phyloP scores from a whole-genome alignment of 192 early-diverging fungal genomes.

The Linnemannia elongata region DNA sequence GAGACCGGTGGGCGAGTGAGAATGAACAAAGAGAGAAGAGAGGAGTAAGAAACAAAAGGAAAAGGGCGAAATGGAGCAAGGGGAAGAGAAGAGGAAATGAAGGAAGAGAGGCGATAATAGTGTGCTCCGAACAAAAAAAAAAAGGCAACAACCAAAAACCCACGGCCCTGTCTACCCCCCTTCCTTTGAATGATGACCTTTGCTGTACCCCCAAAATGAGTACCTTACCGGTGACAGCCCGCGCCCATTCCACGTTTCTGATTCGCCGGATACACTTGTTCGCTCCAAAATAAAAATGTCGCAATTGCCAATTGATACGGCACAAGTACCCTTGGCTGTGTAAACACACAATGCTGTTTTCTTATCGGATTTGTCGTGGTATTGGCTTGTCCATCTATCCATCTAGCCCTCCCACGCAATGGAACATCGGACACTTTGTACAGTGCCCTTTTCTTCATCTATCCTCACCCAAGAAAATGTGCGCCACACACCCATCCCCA shows the following conservation, averaged over 20 bases:
- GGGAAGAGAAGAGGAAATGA: neutral
- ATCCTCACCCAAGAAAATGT: neutral
- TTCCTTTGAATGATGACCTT: neutral
- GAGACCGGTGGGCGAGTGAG: neutral
- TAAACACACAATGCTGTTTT: neutral
- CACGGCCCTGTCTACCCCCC: neutral
- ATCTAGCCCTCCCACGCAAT: neutral
- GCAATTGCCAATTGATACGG: neutral
- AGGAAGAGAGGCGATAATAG: neutral
- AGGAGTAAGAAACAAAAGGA: neutral
- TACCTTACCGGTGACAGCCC: constrained; percentile 49
- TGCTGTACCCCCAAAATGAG: constrained; percentile 37
- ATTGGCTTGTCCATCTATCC: neutral
- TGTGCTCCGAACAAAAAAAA: neutral
- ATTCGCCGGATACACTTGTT: neutral
- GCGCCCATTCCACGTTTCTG: neutral
- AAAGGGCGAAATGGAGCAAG: neutral
- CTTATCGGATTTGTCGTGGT: neutral
- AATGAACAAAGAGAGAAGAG: neutral
- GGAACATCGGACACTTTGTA: neutral
- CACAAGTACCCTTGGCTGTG: neutral
- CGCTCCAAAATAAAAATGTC: constrained; percentile 5
- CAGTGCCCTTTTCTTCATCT: neutral
- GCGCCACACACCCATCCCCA: neutral
- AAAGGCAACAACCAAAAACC: neutral